Conservation (phyloP, 371 early-diverging fungal species). For the Actinomortierella wolfii region DNA sequence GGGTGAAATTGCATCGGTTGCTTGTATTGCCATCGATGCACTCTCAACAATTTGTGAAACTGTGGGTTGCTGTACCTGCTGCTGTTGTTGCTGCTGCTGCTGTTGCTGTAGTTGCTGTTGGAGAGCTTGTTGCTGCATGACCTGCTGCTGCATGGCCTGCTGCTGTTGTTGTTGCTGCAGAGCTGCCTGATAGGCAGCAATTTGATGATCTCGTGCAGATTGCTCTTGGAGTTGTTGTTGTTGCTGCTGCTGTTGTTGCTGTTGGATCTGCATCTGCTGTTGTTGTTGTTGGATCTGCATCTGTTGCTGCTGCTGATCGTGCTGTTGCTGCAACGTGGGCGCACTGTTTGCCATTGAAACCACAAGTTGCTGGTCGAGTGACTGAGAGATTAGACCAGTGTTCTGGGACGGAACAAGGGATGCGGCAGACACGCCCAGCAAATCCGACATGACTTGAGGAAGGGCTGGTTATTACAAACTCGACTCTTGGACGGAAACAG, state of each 20-base stretch:
- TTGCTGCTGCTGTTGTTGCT: conserved; percentile 35
- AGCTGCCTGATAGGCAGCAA: conserved; percentile 14
- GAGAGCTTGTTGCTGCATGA: conserved; percentile 16
- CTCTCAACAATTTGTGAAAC: too few relatives aligned
- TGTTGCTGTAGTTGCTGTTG: conserved; percentile 19
- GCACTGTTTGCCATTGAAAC: too few relatives aligned
- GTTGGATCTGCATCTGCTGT: conserved; percentile 34
- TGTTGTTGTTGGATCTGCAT: conserved; percentile 21
- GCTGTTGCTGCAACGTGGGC: conserved; percentile 16
- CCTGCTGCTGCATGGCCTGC: conserved; percentile 13
- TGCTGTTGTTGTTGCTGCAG: conserved; percentile 25
- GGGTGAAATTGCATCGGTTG: too few relatives aligned
- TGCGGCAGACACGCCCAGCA: too few relatives aligned
- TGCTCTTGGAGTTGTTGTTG: conserved; percentile 26
- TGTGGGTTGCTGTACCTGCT: conserved; percentile 5
- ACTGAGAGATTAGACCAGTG: too few relatives aligned
- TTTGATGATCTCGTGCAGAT: conserved; percentile 1
- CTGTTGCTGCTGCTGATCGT: conserved; percentile 19
- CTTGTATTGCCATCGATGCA: too few relatives aligned
- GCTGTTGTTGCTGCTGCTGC: conserved; percentile 23
- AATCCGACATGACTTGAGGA: too few relatives aligned
- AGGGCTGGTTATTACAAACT: too few relatives aligned
- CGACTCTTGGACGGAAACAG: too few relatives aligned
- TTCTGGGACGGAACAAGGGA: too few relatives aligned
- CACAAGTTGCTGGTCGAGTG: too few relatives aligned